Percentiles rank a stretch among this genome's conserved stretches.
Evolutionary conservation across 2,329 filamentous ascomycete species (phyloP).

Genomic region (Diaporthe eres): DNA sequence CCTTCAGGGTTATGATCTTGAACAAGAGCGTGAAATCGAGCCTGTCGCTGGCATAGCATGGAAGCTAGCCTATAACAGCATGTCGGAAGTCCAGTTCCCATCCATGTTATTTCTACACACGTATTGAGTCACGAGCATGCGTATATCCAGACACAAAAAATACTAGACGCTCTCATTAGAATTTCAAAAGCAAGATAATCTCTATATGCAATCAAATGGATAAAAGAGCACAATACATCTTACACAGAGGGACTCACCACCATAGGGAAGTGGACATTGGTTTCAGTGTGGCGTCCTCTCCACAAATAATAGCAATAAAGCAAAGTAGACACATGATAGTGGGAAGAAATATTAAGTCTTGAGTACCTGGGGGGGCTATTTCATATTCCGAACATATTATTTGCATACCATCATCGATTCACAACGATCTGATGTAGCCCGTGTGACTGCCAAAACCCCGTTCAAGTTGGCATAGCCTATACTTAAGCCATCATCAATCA

Average conservation of each 20-base stretch:
- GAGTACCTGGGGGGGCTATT: not conserved
- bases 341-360: not conserved
- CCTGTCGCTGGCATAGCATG: not conserved
- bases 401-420: not conserved
- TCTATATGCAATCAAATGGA: not conserved
- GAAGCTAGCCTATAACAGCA: not conserved
- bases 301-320: not conserved
- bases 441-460: not conserved
- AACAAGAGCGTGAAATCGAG: conserved; percentile 48
- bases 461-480: not conserved
- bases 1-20: conserved; percentile 45
- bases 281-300: not conserved
- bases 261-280: not conserved
- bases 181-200: not conserved
- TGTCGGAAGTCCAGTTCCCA: not conserved
- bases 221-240: not conserved
- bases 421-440: not conserved
- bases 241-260: not conserved
- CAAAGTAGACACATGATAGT: not conserved
- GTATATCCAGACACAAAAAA: not conserved
- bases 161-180: not conserved
- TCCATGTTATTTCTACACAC: not conserved
- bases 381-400: not conserved
- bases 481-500: not conserved
- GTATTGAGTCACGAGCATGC: not conserved